phyloP scores from a whole-genome alignment of 495 filamentous ascomycete species.

The Viridothelium virens region DNA sequence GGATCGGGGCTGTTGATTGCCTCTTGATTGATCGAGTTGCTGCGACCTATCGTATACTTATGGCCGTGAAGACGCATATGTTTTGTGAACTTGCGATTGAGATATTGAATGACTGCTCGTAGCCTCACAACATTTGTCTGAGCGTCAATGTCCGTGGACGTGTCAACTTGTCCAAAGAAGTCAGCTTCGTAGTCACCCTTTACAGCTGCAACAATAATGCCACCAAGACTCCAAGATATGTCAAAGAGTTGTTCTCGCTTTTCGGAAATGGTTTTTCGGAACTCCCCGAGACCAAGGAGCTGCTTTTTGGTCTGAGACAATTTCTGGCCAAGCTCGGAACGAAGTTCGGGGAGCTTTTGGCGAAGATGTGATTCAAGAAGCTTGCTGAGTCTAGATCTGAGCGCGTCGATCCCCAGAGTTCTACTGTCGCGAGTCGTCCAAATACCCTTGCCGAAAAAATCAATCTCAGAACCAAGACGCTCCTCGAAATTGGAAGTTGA shows the following conservation, averaged over 20 bases:
- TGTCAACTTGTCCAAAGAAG: slow-evolving; percentile 45
- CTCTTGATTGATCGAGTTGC: neutral
- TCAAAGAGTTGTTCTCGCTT: slow-evolving; percentile 47
- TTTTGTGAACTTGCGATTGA: slow-evolving; percentile 50
- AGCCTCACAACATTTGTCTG: slow-evolving; percentile 44
- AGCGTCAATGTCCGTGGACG: slow-evolving; percentile 27
- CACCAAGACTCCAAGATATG: slow-evolving; percentile 45
- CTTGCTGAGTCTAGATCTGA: slow-evolving; percentile 47
- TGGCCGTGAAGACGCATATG: slow-evolving; percentile 44
- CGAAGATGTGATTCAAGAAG: slow-evolving; percentile 51
- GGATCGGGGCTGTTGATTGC: neutral
- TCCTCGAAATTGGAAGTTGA: slow-evolving; percentile 17
- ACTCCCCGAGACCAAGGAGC: slow-evolving; percentile 43
- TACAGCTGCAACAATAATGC: slow-evolving; percentile 43
- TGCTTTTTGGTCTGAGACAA: slow-evolving; percentile 30
- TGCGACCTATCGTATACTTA: slow-evolving; percentile 6
- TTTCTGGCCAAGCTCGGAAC: slow-evolving; percentile 43
- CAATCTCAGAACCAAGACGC: slow-evolving; percentile 34
- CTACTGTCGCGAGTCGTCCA: slow-evolving; percentile 38
- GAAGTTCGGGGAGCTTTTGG: slow-evolving; percentile 48
- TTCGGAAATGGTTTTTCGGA: slow-evolving; percentile 40
- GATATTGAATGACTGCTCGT: slow-evolving; percentile 52
- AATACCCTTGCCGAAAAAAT: slow-evolving; percentile 42
- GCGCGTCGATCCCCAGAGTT: slow-evolving; percentile 43
- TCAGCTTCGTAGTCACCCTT: slow-evolving; percentile 49